Conservation (phyloP, 2,329 filamentous ascomycete species). For the Anisogramma anomala region DNA sequence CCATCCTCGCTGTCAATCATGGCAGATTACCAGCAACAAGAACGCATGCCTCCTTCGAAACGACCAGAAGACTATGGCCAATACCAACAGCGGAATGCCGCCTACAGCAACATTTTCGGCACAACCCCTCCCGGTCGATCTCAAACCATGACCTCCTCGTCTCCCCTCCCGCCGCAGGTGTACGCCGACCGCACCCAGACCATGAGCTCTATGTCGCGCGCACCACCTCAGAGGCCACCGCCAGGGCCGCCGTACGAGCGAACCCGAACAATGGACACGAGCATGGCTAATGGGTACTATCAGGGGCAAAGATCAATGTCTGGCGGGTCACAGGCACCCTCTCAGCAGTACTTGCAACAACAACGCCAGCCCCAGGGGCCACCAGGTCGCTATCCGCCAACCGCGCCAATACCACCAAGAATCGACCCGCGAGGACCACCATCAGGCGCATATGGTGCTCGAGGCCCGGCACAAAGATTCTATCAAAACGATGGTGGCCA, state of each 20-base stretch:
- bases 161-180: slow-evolving; percentile 34
- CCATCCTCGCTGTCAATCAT: slow-evolving; percentile 31
- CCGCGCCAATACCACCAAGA: slow-evolving; percentile 35
- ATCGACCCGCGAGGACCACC: slow-evolving; percentile 49
- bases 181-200: slow-evolving; percentile 65
- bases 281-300: slow-evolving; percentile 40
- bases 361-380: slow-evolving; percentile 30
- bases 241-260: slow-evolving; percentile 26
- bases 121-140: slow-evolving; percentile 76
- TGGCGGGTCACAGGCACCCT: slow-evolving; percentile 33
- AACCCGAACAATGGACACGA: slow-evolving; percentile 33
- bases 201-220: slow-evolving; percentile 59
- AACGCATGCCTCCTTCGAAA: slow-evolving; percentile 32
- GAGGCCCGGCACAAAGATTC: slow-evolving; percentile 43
- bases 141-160: slow-evolving; percentile 85
- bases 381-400: slow-evolving; percentile 39
- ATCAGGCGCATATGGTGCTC: slow-evolving; percentile 31
- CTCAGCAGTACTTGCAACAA: slow-evolving; percentile 38
- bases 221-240: slow-evolving; percentile 48
- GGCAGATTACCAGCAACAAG: slow-evolving; percentile 48
- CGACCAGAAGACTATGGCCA: slow-evolving; percentile 21
- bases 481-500: slow-evolving; percentile 48
- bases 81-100: slow-evolving; percentile 59
- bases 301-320: slow-evolving; percentile 41
- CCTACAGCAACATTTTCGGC: slow-evolving; percentile 93